Base-by-base conservation (phyloP, 2,329 filamentous ascomycete species). In the Didymellaceae sp. region DNA sequence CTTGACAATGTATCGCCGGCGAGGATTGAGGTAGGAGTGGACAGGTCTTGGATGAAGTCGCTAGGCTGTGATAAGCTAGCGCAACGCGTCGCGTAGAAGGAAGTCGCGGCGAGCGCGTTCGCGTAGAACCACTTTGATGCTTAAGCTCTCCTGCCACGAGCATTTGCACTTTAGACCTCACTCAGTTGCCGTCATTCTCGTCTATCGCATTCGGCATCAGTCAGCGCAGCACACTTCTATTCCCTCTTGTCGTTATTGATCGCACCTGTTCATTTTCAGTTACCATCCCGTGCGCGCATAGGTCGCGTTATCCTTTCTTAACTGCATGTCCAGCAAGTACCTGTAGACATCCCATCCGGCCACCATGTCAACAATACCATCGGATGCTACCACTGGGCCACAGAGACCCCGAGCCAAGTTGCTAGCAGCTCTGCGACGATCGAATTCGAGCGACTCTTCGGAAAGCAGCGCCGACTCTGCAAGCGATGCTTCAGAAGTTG, bases 391-490 rank as follows among this genome's bases (percentile, higher is more conserved):
- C 24, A 18, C 18, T 17, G 39, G 22, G 34, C 10, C 35, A 7
- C 18, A 34, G 4, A 61, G 55, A 34, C 52, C 62, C 49, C 63
- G 60, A 21, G 40, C 45, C 17, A 60, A 56, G 39, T 52, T 66
- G 8, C 37, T 66, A 31, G 57, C 59, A 55, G 63, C 61, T 34
- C 47, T 66, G 7, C 59, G 61, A 30, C 61, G 58, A 39, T 52
- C 55, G 13, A 34, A 42, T 17, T 40, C 53, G 6, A 52, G 44
- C 21, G 43, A 45, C 35, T 62, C 61, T 20, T 64, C 79, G 22
- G 71, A 74, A 40, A 79, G 81, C 54, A 68, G 71, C 37, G 60
- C 68, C 13, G 72, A 73, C 24, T 71, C 72, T 16, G 73, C 74
- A 1, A 61, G 64, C 6, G 68, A 72, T 37, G 57, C 51, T 22